Conservation (phyloP, 345 rosid species). For the Microthlaspi erraticum region DNA sequence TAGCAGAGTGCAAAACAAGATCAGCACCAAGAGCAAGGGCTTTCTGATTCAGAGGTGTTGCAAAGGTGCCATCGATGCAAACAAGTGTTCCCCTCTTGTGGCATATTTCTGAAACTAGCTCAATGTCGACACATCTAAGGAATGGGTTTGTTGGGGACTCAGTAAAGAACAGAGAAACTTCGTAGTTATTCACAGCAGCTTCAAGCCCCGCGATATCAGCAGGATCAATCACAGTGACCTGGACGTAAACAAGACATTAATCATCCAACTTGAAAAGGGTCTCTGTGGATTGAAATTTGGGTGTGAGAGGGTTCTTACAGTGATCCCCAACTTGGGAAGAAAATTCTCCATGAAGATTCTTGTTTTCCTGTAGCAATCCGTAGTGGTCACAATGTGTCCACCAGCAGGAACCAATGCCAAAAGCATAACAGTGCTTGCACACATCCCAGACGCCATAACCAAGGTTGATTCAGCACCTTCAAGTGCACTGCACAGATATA, state of each 20-base stretch:
- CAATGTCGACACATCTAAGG: constrained; percentile 90
- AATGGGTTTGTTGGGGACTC: constrained; percentile 99
- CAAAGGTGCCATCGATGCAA: constrained; percentile 99
- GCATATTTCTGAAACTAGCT: constrained; percentile 85
- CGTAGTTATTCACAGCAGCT: constrained; percentile 69
- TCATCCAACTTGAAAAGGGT: constrained; percentile 9
- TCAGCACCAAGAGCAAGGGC: constrained; percentile 96
- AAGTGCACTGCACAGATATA: constrained; percentile 65
- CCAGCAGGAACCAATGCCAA: constrained; percentile 98
- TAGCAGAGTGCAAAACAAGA: constrained; percentile 89
- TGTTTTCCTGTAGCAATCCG: constrained; percentile 94
- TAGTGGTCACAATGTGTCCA: constrained; percentile 93
- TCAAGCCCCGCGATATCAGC: constrained; percentile 84
- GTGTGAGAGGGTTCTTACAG: constrained; percentile 48
- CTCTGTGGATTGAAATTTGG: background rate
- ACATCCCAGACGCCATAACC: constrained; percentile 98
- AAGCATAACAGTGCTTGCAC: constrained; percentile 89
- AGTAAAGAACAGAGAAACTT: constrained; percentile 88
- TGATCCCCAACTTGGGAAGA: constrained; percentile 94
- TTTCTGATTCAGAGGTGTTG: constrained; percentile 97
- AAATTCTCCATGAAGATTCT: constrained; percentile 91
- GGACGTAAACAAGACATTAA: constrained; percentile 46
- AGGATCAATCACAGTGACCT: constrained; percentile 96
- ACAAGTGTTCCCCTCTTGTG: constrained; percentile 88
- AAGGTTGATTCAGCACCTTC: constrained; percentile 97